Conservation (phyloP, 805 yeast species). For the Sugiyamaella boreocaroliniensis region DNA sequence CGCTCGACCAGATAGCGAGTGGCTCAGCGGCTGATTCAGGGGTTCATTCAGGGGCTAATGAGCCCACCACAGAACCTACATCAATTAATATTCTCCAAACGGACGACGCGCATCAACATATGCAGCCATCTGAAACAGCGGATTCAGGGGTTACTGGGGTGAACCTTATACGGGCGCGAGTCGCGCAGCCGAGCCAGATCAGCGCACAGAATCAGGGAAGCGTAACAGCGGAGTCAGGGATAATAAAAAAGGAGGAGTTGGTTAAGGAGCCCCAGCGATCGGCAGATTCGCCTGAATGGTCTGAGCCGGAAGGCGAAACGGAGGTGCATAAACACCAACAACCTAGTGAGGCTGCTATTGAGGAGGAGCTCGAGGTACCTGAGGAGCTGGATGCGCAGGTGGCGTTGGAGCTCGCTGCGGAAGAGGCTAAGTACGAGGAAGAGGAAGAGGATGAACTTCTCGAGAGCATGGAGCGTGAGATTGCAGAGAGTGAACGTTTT, state of each 20-base stretch:
- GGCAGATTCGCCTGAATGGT: neutral
- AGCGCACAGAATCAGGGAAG: too few relatives aligned
- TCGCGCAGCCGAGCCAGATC: conserved; percentile 17
- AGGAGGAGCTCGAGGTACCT: neutral
- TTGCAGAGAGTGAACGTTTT: conserved; percentile 62
- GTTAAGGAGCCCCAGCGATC: too few relatives aligned
- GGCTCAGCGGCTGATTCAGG: too few relatives aligned
- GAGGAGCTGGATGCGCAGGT: conserved; percentile 9
- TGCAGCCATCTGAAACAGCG: neutral
- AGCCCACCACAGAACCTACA: neutral
- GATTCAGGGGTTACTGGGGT: neutral
- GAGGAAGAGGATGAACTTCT: conserved; percentile 68
- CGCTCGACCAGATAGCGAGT: neutral
- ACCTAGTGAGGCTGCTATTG: neutral
- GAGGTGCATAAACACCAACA: conserved; percentile 1
- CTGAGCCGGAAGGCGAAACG: conserved; percentile 8
- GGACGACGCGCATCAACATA: conserved; percentile 29
- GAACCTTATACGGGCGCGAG: neutral
- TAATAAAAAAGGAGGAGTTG: too few relatives aligned
- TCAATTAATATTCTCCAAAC: conserved; percentile 36
- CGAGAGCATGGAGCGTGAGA: conserved; percentile 61
- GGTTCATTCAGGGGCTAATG: too few relatives aligned
- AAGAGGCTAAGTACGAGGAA: conserved; percentile 36
- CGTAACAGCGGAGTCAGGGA: too few relatives aligned
- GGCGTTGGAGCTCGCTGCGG: conserved; percentile 23